These are phyloP conservation scores for Ceraceosorus guamensis DNA, from an alignment of 1,284 basidiomycete species.

Conservation along the genomic window DNA sequence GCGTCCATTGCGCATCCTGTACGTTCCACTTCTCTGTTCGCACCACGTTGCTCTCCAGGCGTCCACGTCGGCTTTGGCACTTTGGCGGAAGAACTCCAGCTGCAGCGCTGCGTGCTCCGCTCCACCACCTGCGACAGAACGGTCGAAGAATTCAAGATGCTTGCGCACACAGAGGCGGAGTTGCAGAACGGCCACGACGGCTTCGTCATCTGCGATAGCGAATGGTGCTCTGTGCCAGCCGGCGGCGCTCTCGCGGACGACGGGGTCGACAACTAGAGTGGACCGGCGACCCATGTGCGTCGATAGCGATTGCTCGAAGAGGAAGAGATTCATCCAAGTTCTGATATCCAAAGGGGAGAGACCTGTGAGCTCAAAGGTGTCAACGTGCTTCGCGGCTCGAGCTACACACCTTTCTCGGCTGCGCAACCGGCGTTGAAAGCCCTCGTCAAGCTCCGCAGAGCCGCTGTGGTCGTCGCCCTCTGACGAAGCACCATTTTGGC, in stretches of 20 bases:
- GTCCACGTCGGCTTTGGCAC: constrained; percentile 19
- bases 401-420: constrained; percentile 1
- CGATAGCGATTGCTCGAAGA: constrained; percentile 26
- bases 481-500: too few relatives aligned
- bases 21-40: constrained; percentile 5
- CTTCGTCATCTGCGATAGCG: constrained; percentile 21
- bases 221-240: constrained; percentile 26
- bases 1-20: neutral
- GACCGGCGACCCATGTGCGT: constrained; percentile 29
- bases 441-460: neutral
- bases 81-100: constrained; percentile 23
- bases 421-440: neutral
- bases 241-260: constrained; percentile 23
- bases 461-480: neutral
- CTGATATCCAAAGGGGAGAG: constrained; percentile 4
- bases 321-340: constrained; percentile 31
- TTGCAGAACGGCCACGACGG: constrained; percentile 28
- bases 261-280: constrained; percentile 26
- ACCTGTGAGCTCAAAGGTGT: too few relatives aligned
- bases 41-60: constrained; percentile 28
- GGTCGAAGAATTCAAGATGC: constrained; percentile 26
- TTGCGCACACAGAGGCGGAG: constrained; percentile 19
- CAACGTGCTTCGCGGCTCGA: neutral
- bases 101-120: constrained; percentile 10
- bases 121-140: constrained; percentile 15